Base-by-base conservation (phyloP, 2,329 filamentous ascomycete species). In the Raffaelea albimanens region DNA sequence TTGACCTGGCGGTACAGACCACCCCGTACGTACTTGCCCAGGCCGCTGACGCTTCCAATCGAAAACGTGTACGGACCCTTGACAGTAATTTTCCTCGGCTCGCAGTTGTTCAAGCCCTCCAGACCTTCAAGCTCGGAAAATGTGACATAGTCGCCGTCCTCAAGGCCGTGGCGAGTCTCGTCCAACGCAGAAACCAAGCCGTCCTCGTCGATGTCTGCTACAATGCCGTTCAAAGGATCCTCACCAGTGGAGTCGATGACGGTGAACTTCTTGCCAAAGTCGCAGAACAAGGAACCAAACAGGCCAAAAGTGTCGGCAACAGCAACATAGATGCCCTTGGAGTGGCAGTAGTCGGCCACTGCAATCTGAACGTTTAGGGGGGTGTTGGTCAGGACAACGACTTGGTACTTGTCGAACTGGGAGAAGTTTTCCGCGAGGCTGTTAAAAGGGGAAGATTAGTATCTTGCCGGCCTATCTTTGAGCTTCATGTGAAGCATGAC, bases 31-130 rank as follows among this genome's bases (percentile, higher is more conserved):
- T 98, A 98, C 58, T 86, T 76, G 33, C 93, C 93, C 33, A 96
- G 75, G 5, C 80, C 83, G 21, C 86, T 87, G 10, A 97, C 88
- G 63, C 96, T 88, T 39, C 91, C 93, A 57, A 98, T 96, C 14
- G 88, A 93, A 68, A 98, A 98, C 9, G 90, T 95, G 65, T 97
- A 98, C 3, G 93, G 93, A 1, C 87, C 93, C 70, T 95, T 96
- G 44, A 96, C 89, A 4, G 85, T 87, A 52, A 98, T 80, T 70
- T 96, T 95, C 56, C 87, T 82, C 44, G 93, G 91, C 53, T 87
- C 86, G 40, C 80, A 77, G 57, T 78, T 78, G 63, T 98, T 98
- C 53, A 98, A 67, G 5, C 67, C 81, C 52, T 95, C 90, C 86
- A 98, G 87, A 20, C 93, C 93, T 69, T 93, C 82, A 20, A 98